Conservation (phyloP, 225 moss, liverwort and hornwort species). For the Polytrichum formosum region DNA sequence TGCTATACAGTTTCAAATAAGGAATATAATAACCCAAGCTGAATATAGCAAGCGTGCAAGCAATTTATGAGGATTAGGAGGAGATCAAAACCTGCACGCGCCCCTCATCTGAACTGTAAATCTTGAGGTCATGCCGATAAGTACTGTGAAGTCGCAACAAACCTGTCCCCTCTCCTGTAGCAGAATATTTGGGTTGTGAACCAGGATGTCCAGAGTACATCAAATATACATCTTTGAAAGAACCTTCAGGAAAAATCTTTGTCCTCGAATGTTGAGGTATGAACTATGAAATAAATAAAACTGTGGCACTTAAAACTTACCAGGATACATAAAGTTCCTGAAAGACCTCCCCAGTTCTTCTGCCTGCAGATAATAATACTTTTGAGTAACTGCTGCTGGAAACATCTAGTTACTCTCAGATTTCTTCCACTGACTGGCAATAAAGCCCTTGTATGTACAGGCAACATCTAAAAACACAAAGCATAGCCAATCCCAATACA, state of each 20-base stretch:
- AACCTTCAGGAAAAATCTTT: too few species aligned
- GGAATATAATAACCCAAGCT: not conserved
- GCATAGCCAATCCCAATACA: too few species aligned
- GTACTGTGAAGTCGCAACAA: constrained; percentile 97
- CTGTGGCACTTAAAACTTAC: constrained; percentile 22
- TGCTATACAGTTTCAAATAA: not conserved
- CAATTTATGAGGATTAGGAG: not conserved
- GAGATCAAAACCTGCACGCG: constrained; percentile 73
- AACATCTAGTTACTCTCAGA: too few species aligned
- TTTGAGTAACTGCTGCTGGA: too few species aligned
- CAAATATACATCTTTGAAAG: too few species aligned
- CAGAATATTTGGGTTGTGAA: too few species aligned
- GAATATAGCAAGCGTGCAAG: too few species aligned
- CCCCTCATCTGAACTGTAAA: constrained; percentile 99
- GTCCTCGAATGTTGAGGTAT: too few species aligned
- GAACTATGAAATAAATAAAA: not conserved
- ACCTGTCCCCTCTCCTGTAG: constrained; percentile 92
- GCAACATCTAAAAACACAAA: too few species aligned
- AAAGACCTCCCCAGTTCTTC: constrained; percentile 92
- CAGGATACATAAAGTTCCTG: constrained; percentile 95
- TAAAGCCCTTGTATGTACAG: too few species aligned
- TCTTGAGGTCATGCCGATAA: constrained; percentile 97
- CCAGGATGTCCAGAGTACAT: too few species aligned
- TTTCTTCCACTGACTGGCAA: too few species aligned
- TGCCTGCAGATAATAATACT: constrained; percentile 43